These are phyloP conservation scores for Neonectria sp. DNA, from an alignment of 2,329 filamentous ascomycete species.

Conservation along the genomic window DNA sequence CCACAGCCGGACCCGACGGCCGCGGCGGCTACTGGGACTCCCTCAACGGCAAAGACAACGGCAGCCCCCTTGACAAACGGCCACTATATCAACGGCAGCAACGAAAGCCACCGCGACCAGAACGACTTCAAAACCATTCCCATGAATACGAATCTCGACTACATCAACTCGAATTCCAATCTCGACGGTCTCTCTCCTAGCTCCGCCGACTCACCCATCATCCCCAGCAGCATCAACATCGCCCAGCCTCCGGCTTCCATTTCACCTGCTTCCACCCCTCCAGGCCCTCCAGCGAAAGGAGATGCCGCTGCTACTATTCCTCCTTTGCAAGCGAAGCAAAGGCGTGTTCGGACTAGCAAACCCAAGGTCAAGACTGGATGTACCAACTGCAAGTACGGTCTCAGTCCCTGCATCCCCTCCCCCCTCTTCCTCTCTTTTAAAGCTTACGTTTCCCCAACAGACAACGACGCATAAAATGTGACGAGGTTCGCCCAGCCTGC, in stretches of 20 bases:
- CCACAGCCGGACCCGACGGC: constrained; percentile 35
- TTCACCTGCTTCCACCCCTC: constrained; percentile 19
- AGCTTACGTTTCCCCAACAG: constrained; percentile 54
- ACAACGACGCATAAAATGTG: constrained; percentile 75
- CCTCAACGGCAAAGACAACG: constrained; percentile 23
- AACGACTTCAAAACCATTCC: constrained; percentile 22
- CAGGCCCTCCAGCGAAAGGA: constrained; percentile 14
- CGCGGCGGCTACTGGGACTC: constrained; percentile 16
- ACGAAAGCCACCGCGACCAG: constrained; percentile 8
- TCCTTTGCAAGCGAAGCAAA: constrained; percentile 45
- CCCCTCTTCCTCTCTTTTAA: constrained; percentile 18
- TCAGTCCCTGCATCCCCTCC: constrained; percentile 20
- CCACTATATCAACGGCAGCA: constrained; percentile 25
- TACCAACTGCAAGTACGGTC: constrained; percentile 76
- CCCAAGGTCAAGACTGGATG: constrained; percentile 78
- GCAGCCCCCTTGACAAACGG: constrained; percentile 24
- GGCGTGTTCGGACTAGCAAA: constrained; percentile 67
- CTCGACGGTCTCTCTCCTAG: constrained; percentile 10
- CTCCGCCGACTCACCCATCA: constrained; percentile 25
- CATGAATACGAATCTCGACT: constrained; percentile 12
- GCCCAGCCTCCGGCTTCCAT: constrained; percentile 23
- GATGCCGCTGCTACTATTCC: constrained; percentile 1
- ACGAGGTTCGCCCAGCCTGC: constrained; percentile 74
- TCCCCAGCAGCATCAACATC: constrained; percentile 21
- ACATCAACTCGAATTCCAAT: constrained; percentile 4